A percentile compares a stretch with the other conserved stretches of the same genome.
Conservation (phyloP, 2,329 filamentous ascomycete genomes). For the Acrodontium crateriforme region DNA sequence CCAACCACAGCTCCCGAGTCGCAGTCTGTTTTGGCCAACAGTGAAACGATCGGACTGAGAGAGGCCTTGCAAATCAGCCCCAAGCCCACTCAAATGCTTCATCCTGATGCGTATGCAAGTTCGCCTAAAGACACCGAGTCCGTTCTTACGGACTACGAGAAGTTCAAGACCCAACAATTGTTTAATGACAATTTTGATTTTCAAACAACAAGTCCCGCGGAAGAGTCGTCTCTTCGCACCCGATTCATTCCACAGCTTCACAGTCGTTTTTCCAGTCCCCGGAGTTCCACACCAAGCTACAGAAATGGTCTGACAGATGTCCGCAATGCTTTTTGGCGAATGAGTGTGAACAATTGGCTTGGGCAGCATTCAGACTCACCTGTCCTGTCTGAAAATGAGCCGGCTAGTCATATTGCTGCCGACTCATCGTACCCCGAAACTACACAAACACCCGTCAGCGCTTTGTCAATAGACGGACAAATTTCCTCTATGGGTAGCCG, state of each 20-base stretch:
- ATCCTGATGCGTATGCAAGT: background rate
- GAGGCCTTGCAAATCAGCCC: background rate
- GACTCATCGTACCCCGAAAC: too few relatives aligned
- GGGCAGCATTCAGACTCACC: background rate
- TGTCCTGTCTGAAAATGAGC: background rate
- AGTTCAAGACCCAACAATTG: slow-evolving; percentile 10
- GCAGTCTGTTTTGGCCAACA: too few relatives aligned
- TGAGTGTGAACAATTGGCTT: background rate
- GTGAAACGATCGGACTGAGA: background rate
- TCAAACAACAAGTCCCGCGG: background rate
- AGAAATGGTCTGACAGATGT: slow-evolving; percentile 2
- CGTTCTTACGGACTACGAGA: slow-evolving; percentile 7
- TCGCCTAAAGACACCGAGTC: slow-evolving; percentile 1
- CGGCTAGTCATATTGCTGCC: too few relatives aligned
- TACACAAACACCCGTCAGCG: background rate
- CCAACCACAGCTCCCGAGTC: too few relatives aligned
- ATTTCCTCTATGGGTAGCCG: slow-evolving; percentile 13
- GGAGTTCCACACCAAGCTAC: slow-evolving; percentile 6
- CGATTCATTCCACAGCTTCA: slow-evolving; percentile 3
- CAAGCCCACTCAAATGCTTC: background rate
- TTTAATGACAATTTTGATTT: slow-evolving; percentile 2
- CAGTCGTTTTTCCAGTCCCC: slow-evolving; percentile 5
- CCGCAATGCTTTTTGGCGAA: background rate
- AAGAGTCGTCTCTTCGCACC: slow-evolving; percentile 1
- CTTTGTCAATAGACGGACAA: too few relatives aligned